phyloP scores from a whole-genome alignment of 2,329 filamentous ascomycete genomes.

The Emergomyces africanus region DNA sequence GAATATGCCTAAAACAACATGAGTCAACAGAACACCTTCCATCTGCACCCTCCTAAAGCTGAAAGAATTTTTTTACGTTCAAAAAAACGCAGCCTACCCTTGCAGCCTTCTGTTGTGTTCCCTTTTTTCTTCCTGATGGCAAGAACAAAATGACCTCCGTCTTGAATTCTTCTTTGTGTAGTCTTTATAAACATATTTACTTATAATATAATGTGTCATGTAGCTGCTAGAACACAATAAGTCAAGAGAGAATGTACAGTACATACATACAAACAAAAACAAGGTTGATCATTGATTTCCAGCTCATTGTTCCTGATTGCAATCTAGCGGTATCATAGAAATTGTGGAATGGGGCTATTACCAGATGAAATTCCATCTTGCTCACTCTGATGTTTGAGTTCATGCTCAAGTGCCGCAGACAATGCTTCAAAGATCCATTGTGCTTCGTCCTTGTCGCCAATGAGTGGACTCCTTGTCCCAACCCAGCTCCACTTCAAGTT shows the following conservation, averaged over 20 bases:
- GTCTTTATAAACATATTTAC: too few species aligned
- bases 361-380: not conserved
- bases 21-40: not conserved
- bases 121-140: not conserved
- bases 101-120: not conserved
- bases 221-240: not conserved
- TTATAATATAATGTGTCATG: too few species aligned
- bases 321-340: not conserved
- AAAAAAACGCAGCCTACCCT: not conserved
- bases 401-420: constrained; percentile 26
- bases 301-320: not conserved
- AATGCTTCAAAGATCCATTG: constrained; percentile 32
- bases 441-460: constrained; percentile 30
- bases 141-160: not conserved
- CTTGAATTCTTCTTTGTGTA: too few species aligned
- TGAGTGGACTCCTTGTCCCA: constrained; percentile 24
- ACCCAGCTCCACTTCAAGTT: constrained; percentile 31
- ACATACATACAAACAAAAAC: not conserved
- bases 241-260: not conserved
- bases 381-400: constrained; percentile 20
- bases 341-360: not conserved
- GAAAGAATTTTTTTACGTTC: not conserved
- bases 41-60: not conserved
- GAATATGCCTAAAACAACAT: not conserved
- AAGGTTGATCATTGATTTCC: not conserved